Evolutionary conservation across 2,329 filamentous ascomycete genomes (phyloP).

Genomic region (Rutstroemia sp.): DNA sequence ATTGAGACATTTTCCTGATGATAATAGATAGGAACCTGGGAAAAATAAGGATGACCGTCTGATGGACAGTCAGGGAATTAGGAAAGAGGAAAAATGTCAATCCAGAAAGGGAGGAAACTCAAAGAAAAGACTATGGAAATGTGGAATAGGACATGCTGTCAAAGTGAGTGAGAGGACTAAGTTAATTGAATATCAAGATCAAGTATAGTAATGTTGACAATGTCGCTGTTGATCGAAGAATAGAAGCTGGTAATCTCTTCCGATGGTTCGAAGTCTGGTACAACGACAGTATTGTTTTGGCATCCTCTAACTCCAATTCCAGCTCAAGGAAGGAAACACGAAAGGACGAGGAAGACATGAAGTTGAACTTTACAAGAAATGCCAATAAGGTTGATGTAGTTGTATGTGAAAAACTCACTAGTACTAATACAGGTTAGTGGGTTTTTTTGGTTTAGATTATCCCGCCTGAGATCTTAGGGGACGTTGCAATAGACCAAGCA

Average conservation of each 20-base stretch:
- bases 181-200: background rate
- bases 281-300: too few relatives aligned
- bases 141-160: background rate
- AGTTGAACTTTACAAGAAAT: too few relatives aligned
- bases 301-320: too few relatives aligned
- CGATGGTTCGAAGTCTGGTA: too few relatives aligned
- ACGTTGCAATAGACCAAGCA: background rate
- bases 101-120: background rate
- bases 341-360: too few relatives aligned
- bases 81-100: background rate
- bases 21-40: background rate
- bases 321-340: too few relatives aligned
- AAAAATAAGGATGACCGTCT: background rate
- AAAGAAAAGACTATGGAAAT: background rate
- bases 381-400: too few relatives aligned
- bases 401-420: too few relatives aligned
- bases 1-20: conserved; percentile 17
- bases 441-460: too few relatives aligned
- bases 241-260: background rate
- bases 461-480: too few relatives aligned
- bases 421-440: too few relatives aligned
- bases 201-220: conserved; percentile 3
- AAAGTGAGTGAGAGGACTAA: background rate
- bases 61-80: background rate
- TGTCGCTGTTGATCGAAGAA: background rate